Percentiles rank a stretch among this genome's conserved stretches.
Evolutionary conservation across 2,329 filamentous ascomycete species (phyloP).

Genomic region (Paracamarosporium sp.): DNA sequence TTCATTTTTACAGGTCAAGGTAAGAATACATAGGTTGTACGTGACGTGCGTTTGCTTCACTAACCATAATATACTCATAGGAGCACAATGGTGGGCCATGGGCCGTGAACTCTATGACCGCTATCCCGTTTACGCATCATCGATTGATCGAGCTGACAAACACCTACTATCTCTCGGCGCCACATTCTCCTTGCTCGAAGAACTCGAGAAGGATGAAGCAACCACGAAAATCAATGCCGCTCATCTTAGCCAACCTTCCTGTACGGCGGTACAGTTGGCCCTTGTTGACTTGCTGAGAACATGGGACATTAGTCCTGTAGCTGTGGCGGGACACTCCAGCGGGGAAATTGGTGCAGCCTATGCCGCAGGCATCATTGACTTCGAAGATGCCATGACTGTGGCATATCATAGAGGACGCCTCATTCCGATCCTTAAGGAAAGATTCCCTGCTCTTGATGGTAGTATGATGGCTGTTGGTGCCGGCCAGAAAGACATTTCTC

Average conservation of each 20-base stretch:
- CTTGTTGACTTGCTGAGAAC: slow-evolving; percentile 30
- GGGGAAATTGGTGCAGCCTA: slow-evolving; percentile 42
- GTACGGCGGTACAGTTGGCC: slow-evolving; percentile 38
- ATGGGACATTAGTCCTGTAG: slow-evolving; percentile 29
- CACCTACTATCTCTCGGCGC: slow-evolving; percentile 16
- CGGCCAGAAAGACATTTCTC: slow-evolving; percentile 18
- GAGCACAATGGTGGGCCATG: slow-evolving; percentile 42
- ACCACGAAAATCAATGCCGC: slow-evolving; percentile 25
- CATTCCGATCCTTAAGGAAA: slow-evolving; percentile 25
- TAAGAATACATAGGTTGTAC: neutral
- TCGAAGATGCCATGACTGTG: slow-evolving; percentile 29
- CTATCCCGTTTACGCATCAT: slow-evolving; percentile 16
- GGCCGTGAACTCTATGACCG: slow-evolving; percentile 20
- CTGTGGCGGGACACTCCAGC: slow-evolving; percentile 37
- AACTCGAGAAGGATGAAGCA: slow-evolving; percentile 26
- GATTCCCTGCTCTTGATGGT: slow-evolving; percentile 21
- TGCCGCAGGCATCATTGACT: slow-evolving; percentile 26
- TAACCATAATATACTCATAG: neutral
- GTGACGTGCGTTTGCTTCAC: neutral
- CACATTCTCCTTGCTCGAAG: slow-evolving; percentile 17
- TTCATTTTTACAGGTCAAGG: slow-evolving; percentile 44
- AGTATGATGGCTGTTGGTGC: slow-evolving; percentile 32
- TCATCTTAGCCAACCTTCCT: slow-evolving; percentile 33
- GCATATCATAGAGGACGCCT: slow-evolving; percentile 35
- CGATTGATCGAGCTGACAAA: slow-evolving; percentile 16